These are phyloP conservation scores for Crinitomyces ghanaensis DNA, from an alignment of 805 yeast species.

Conservation along the genomic window DNA sequence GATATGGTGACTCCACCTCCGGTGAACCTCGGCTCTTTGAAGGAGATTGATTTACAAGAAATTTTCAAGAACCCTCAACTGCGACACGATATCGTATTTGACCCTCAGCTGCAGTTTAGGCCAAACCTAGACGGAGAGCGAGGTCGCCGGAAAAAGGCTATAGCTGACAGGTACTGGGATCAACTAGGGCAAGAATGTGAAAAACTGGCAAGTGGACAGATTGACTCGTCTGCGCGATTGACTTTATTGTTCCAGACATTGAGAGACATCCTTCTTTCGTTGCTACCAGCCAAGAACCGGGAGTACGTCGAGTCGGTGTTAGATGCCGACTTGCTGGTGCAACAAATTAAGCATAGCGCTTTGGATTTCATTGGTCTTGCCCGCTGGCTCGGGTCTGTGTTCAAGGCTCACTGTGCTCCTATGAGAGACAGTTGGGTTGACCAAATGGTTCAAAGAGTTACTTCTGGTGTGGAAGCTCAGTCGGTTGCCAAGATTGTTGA, in stretches of 20 bases:
- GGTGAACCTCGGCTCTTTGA: constrained; percentile 64
- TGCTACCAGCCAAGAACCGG: constrained; percentile 70
- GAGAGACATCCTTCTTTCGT: constrained; percentile 58
- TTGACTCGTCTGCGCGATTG: constrained; percentile 27
- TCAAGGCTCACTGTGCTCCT: constrained; percentile 90
- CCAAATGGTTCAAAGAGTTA: constrained; percentile 58
- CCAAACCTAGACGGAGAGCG: constrained; percentile 88
- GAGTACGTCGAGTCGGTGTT: constrained; percentile 54
- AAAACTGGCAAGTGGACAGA: constrained; percentile 16
- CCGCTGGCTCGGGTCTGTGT: constrained; percentile 61
- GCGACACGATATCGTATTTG: constrained; percentile 86
- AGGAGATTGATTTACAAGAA: constrained; percentile 79
- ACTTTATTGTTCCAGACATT: constrained; percentile 69
- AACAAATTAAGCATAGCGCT: constrained; percentile 54
- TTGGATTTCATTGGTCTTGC: constrained; percentile 62
- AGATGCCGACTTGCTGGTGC: constrained; percentile 65
- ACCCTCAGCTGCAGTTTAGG: constrained; percentile 83
- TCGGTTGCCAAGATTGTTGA: constrained; percentile 45
- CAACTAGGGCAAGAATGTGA: constrained; percentile 61
- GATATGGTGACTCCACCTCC: too few species aligned
- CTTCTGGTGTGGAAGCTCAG: constrained; percentile 30
- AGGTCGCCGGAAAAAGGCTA: constrained; percentile 62
- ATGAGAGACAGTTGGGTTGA: constrained; percentile 88
- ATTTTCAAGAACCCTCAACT: constrained; percentile 85
- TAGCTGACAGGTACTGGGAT: constrained; percentile 76